Base-by-base conservation (phyloP, 352 stramenopile species). In the Pythium diclinum region DNA sequence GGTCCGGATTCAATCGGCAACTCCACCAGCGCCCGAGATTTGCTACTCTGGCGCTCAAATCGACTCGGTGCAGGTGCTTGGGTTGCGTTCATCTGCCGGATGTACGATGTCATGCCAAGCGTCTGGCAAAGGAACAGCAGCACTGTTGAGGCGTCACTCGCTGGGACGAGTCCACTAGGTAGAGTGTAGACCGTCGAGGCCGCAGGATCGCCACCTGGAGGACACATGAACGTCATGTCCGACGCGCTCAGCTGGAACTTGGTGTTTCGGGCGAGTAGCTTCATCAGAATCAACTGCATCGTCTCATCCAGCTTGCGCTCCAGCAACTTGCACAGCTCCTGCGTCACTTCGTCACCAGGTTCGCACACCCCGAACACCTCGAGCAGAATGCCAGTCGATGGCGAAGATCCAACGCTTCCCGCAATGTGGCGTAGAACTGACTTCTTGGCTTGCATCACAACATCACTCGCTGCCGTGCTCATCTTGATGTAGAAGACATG, bases 401-500 rank as follows among this genome's bases (percentile, higher is more conserved):
- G 47, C 8, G 63, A 65, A 61, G 56, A 53, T 3, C 44, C 38
- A 11, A 44, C 34, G 17, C 57, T 58, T 17, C 8, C 52, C 0
- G 33, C 46, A 14, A 36, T 19, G 13, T 19, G 49, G 9, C 58
- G 34, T 9, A 58, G 19, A 3, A 36, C 63, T 23, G 59, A 46
- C 13, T 56, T 2, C 44, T 59, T 36, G 57, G 25, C 23, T 3
- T 66, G 56, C 10, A 65, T 67, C 10, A 61, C 30, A 5, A 23
- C 28, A 36, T 69, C 42, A 40, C 48, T 61, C 9, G 59, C 48
- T 6, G 47, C 52, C 7, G 62, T 48, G 42, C 83, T 88, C 65
- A 95, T 92, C 57, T 91, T 91, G 73, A 96, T 92, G 65, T 96
- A 96, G 71, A 95, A 96, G 19, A 95, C 88, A 51, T 95, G 83